phyloP scores from a whole-genome alignment of 1,139 yeast species.

The Geotrichum phurueaensis region DNA sequence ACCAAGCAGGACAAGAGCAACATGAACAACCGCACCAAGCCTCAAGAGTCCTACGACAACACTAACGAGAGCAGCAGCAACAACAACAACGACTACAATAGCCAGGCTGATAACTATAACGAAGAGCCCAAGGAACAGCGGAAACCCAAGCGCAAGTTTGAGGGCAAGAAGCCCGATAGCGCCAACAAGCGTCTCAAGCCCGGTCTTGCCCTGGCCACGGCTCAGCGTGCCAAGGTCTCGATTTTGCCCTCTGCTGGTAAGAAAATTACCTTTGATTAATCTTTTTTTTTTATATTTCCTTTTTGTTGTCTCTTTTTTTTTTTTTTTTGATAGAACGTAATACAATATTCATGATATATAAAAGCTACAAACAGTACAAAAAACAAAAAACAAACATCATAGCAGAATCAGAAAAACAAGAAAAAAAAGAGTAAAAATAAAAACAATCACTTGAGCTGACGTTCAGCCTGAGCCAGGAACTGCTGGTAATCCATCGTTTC shows the following conservation, averaged over 20 bases:
- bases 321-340: not conserved
- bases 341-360: not conserved
- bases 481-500: constrained; percentile 13
- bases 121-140: constrained; percentile 6
- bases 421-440: not conserved
- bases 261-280: constrained; percentile 57
- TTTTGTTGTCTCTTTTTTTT: not conserved
- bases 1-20: constrained; percentile 42
- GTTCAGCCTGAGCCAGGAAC: constrained; percentile 12
- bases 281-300: not conserved
- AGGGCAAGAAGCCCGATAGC: constrained; percentile 19
- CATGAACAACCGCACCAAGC: constrained; percentile 22
- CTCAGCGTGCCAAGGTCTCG: constrained; percentile 86
- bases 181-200: constrained; percentile 56
- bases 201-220: constrained; percentile 80
- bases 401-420: not conserved
- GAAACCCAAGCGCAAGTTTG: constrained; percentile 26
- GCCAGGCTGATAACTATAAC: not conserved
- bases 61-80: not conserved
- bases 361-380: not conserved
- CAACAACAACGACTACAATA: not conserved
- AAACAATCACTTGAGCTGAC: not conserved
- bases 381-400: not conserved
- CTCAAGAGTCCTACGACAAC: not conserved
- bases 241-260: constrained; percentile 90